These are phyloP conservation scores for Aspergillus glaucus DNA, from an alignment of 2,329 filamentous ascomycete species.

Conservation along the genomic window DNA sequence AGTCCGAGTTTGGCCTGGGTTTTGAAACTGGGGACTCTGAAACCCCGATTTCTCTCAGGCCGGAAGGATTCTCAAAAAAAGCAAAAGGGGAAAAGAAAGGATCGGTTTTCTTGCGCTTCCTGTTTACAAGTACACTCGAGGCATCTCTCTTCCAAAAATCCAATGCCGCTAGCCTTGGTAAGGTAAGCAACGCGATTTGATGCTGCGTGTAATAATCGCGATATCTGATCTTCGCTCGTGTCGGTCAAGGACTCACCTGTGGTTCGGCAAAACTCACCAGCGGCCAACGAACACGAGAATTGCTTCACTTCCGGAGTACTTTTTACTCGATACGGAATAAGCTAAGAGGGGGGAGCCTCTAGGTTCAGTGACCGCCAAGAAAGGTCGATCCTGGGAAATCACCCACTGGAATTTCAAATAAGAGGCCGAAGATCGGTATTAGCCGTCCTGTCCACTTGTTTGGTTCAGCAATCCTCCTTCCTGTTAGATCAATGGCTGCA, in stretches of 20 bases:
- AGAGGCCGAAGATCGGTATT: conserved; percentile 7
- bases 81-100: no score
- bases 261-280: no score
- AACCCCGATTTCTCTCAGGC: neutral
- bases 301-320: neutral
- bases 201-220: no score
- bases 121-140: no score
- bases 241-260: no score
- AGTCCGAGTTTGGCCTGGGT: neutral
- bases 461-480: neutral
- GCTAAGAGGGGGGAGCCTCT: neutral
- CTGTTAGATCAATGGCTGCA: neutral
- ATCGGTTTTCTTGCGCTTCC: no score
- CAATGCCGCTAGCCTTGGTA: no score
- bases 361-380: conserved; percentile 11
- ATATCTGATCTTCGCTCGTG: no score
- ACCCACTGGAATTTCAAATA: conserved; percentile 8
- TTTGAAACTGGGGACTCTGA: neutral
- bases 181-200: no score
- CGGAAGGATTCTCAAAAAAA: no score
- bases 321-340: neutral
- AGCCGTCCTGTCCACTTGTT: neutral
- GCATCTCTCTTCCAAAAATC: no score
- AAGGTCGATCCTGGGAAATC: conserved; percentile 11
- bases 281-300: no score